A percentile compares a stretch with the other conserved stretches of the same genome.
These are phyloP conservation scores for Aureobasidium uvarum DNA, from an alignment of 2,329 filamentous ascomycete genomes.

Conservation along the genomic window DNA sequence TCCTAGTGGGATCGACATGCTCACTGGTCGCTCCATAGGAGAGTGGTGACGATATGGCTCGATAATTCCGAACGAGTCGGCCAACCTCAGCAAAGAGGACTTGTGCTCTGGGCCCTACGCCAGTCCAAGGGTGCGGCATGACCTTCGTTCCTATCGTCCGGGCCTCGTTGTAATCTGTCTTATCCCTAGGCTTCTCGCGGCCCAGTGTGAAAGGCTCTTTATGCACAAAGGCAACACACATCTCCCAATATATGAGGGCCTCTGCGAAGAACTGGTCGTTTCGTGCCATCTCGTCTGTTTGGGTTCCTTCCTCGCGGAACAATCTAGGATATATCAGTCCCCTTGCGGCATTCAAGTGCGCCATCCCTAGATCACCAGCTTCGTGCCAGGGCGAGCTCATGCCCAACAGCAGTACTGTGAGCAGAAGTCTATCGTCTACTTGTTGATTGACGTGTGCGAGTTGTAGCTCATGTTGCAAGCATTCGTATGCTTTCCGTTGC, in stretches of 20 bases:
- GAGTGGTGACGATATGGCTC: conserved; percentile 22
- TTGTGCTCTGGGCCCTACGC: conserved; percentile 47
- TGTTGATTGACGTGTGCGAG: conserved; percentile 29
- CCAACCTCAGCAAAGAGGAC: conserved; percentile 49
- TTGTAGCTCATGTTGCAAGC: conserved; percentile 48
- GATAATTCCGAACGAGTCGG: conserved; percentile 34
- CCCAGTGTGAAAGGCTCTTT: conserved; percentile 37
- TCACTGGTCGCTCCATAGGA: conserved; percentile 26
- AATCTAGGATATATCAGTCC: conserved; percentile 47
- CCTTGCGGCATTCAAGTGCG: conserved; percentile 52
- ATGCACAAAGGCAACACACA: conserved; percentile 55
- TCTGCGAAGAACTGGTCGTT: conserved; percentile 55
- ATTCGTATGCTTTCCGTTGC: conserved; percentile 41
- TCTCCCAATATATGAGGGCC: conserved; percentile 59
- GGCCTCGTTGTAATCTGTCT: conserved; percentile 33
- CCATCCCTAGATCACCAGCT: conserved; percentile 54
- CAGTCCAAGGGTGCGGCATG: conserved; percentile 51
- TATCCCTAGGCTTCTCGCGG: not conserved
- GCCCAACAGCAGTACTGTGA: conserved; percentile 59
- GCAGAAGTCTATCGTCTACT: conserved; percentile 38
- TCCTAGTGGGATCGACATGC: conserved; percentile 30
- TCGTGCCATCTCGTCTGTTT: conserved; percentile 35
- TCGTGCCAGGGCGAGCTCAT: conserved; percentile 62
- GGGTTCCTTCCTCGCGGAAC: conserved; percentile 39
- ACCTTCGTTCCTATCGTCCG: conserved; percentile 26